Conservation (phyloP, 164 flowering plant genomes). For the Aristolochia fimbriata region DNA sequence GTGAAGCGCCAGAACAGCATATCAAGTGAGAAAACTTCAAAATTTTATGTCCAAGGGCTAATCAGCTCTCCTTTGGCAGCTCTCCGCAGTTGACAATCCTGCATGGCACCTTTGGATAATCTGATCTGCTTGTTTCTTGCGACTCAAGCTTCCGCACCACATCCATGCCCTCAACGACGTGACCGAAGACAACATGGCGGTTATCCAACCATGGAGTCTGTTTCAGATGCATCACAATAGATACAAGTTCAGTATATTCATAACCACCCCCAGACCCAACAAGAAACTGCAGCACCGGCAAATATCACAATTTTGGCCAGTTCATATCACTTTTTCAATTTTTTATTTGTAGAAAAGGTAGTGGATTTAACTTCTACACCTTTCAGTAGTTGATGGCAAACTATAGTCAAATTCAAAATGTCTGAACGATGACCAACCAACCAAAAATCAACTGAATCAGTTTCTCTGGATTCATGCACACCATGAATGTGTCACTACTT, state of each 20-base stretch:
- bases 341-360: too few relatives aligned
- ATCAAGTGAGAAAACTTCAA: not conserved
- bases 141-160: slow-evolving; percentile 52
- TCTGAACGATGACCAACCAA: too few relatives aligned
- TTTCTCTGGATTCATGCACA: too few relatives aligned
- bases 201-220: slow-evolving; percentile 85
- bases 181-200: slow-evolving; percentile 76
- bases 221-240: not conserved
- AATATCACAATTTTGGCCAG: too few relatives aligned
- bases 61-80: slow-evolving; percentile 43
- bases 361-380: too few relatives aligned
- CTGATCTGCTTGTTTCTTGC: slow-evolving; percentile 54
- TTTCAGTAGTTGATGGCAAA: too few relatives aligned
- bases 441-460: too few relatives aligned
- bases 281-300: not conserved
- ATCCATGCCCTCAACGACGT: slow-evolving; percentile 65
- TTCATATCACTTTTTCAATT: too few relatives aligned
- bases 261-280: not conserved
- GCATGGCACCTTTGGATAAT: slow-evolving; percentile 44
- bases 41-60: not conserved
- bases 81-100: slow-evolving; percentile 63
- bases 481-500: too few relatives aligned
- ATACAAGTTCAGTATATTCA: not conserved
- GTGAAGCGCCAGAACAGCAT: not conserved
- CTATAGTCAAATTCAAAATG: too few relatives aligned